These are phyloP conservation scores for Dipteronia sinensis DNA, from an alignment of 345 rosid species.

Conservation along the genomic window DNA sequence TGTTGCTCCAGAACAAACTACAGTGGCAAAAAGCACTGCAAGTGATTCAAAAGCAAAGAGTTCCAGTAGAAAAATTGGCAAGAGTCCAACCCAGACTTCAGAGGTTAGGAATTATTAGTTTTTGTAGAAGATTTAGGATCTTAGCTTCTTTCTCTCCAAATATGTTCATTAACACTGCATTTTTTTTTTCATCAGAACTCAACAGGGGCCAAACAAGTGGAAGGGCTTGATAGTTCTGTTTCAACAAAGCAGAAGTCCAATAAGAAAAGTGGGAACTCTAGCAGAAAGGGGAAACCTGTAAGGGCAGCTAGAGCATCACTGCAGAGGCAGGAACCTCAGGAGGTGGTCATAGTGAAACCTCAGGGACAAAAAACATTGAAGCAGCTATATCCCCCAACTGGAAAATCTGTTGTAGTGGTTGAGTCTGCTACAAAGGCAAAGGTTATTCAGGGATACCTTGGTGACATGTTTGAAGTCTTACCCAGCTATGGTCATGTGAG, in stretches of 20 bases:
- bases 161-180: conserved; percentile 33
- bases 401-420: conserved; percentile 89
- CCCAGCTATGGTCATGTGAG: conserved; percentile 98
- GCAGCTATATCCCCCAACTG: conserved; percentile 77
- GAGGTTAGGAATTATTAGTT: conserved; percentile 41
- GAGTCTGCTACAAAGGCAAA: conserved; percentile 93
- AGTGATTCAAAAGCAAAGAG: conserved; percentile 30
- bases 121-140: conserved; percentile 18
- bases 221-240: conserved; percentile 36
- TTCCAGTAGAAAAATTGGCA: conserved; percentile 30
- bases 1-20: conserved; percentile 25
- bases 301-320: conserved; percentile 34
- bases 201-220: conserved; percentile 23
- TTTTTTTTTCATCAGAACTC: conserved; percentile 50
- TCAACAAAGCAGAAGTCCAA: conserved; percentile 40
- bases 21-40: conserved; percentile 27
- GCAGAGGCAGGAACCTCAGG: conserved; percentile 39
- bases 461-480: conserved; percentile 85
- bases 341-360: conserved; percentile 38
- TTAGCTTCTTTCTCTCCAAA: conserved; percentile 13
- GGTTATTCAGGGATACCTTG: conserved; percentile 93
- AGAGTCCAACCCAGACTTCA: conserved; percentile 22
- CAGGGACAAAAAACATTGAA: conserved; percentile 41
- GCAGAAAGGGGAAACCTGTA: conserved; percentile 34
- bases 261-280: conserved; percentile 37